Percentiles rank a stretch among this genome's conserved stretches.
Conservation (phyloP, 768 basidiomycete genomes). For the Podaxis sp. region DNA sequence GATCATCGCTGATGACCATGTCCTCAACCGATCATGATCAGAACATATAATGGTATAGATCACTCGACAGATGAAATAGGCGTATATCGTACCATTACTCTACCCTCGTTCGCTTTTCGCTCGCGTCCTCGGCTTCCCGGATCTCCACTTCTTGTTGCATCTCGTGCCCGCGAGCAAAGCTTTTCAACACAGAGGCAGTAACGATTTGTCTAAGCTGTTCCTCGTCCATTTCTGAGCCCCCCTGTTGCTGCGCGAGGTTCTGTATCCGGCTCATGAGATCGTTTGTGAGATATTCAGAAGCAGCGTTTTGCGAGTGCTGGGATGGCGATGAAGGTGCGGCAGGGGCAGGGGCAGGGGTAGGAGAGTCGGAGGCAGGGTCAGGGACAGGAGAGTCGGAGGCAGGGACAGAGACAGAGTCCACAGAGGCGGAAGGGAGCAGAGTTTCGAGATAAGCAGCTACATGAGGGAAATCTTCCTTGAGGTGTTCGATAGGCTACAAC, state of each 20-base stretch:
- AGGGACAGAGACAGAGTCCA: slow-evolving; percentile 17
- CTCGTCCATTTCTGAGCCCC: slow-evolving; percentile 60
- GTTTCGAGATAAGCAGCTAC: slow-evolving; percentile 61
- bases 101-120: slow-evolving; percentile 29
- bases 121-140: slow-evolving; percentile 15
- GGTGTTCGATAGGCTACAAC: slow-evolving; percentile 61
- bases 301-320: slow-evolving; percentile 62
- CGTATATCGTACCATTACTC: slow-evolving; percentile 17
- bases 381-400: neutral
- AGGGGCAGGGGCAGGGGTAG: neutral
- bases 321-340: slow-evolving; percentile 36
- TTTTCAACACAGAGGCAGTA: slow-evolving; percentile 59
- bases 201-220: slow-evolving; percentile 63
- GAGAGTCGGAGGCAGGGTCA: neutral
- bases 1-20: slow-evolving; percentile 5
- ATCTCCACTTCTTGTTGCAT: slow-evolving; percentile 27
- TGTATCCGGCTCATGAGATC: slow-evolving; percentile 61
- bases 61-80: neutral
- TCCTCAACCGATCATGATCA: slow-evolving; percentile 12
- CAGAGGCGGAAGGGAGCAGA: slow-evolving; percentile 20
- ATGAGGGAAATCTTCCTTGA: slow-evolving; percentile 66
- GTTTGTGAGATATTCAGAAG: slow-evolving; percentile 67
- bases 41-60: slow-evolving; percentile 2
- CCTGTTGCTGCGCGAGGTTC: slow-evolving; percentile 54
- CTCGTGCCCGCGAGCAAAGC: slow-evolving; percentile 57